A percentile compares a stretch with the other conserved stretches of the same genome.
Evolutionary conservation across 179 eudicot species (phyloP).

Genomic region (Corrigiola litoralis): DNA sequence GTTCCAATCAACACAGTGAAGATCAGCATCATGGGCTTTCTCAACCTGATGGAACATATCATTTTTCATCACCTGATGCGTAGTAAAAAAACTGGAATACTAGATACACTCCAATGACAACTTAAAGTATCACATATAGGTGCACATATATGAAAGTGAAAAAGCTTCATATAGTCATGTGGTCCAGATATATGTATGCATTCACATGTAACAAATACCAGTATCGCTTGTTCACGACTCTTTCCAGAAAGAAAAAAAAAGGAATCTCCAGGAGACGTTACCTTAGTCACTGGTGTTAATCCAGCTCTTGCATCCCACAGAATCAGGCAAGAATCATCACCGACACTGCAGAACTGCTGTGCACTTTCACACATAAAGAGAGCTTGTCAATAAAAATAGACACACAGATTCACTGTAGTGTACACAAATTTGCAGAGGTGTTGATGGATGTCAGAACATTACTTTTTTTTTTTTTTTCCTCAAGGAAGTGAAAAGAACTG

Average conservation of each 20-base stretch:
- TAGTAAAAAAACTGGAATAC: background rate
- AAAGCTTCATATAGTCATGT: too few relatives aligned
- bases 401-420: too few relatives aligned
- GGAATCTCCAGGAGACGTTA: conserved; percentile 21
- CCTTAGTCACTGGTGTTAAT: conserved; percentile 69
- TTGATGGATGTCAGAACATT: too few relatives aligned
- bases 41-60: conserved; percentile 55
- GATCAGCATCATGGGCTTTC: conserved; percentile 88
- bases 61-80: background rate
- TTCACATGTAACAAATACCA: background rate
- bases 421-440: too few relatives aligned
- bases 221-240: background rate
- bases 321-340: conserved; percentile 95
- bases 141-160: background rate
- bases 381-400: conserved; percentile 10
- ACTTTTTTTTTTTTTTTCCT: too few relatives aligned
- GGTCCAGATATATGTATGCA: background rate
- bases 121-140: background rate
- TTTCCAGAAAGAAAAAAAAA: background rate
- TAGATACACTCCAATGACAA: background rate
- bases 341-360: conserved; percentile 92
- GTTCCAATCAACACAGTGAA: conserved; percentile 99
- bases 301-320: conserved; percentile 94
- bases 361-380: conserved; percentile 45
- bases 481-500: too few relatives aligned